phyloP scores from a whole-genome alignment of 768 basidiomycete species.

The Psilocybe tampanensis region DNA sequence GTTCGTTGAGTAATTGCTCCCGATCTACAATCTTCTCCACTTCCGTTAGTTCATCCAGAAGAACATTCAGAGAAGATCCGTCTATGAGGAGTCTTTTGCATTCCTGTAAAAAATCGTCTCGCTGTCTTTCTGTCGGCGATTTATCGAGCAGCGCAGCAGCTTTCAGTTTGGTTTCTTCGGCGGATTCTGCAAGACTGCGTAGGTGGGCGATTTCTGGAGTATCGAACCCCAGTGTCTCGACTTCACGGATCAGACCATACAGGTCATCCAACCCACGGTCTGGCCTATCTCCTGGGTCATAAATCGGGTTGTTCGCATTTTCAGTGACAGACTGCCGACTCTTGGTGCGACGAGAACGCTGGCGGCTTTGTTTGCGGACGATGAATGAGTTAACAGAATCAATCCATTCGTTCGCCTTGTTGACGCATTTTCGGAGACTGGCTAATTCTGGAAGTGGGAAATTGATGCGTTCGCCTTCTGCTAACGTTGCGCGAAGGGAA shows the following conservation, averaged over 20 bases:
- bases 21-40: conserved; percentile 83
- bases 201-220: conserved; percentile 70
- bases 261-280: conserved; percentile 76
- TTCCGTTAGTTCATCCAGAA: conserved; percentile 75
- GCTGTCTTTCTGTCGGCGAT: conserved; percentile 45
- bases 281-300: conserved; percentile 68
- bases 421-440: conserved; percentile 77
- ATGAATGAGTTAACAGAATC: conserved; percentile 79
- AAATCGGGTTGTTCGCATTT: conserved; percentile 25
- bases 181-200: conserved; percentile 54
- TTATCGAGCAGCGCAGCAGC: conserved; percentile 53
- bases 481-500: conserved; percentile 76
- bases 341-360: conserved; percentile 68
- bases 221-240: conserved; percentile 83
- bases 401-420: conserved; percentile 85
- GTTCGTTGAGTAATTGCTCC: conserved; percentile 73
- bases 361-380: conserved; percentile 78
- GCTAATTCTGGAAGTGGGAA: conserved; percentile 71
- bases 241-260: conserved; percentile 68
- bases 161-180: conserved; percentile 63
- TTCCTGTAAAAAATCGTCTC: conserved; percentile 60
- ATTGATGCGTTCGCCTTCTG: conserved; percentile 88
- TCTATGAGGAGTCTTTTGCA: conserved; percentile 73
- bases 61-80: conserved; percentile 79
- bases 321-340: conserved; percentile 52